These are phyloP conservation scores for Penicillium sp. DNA, from an alignment of 2,329 filamentous ascomycete genomes.

Conservation along the genomic window DNA sequence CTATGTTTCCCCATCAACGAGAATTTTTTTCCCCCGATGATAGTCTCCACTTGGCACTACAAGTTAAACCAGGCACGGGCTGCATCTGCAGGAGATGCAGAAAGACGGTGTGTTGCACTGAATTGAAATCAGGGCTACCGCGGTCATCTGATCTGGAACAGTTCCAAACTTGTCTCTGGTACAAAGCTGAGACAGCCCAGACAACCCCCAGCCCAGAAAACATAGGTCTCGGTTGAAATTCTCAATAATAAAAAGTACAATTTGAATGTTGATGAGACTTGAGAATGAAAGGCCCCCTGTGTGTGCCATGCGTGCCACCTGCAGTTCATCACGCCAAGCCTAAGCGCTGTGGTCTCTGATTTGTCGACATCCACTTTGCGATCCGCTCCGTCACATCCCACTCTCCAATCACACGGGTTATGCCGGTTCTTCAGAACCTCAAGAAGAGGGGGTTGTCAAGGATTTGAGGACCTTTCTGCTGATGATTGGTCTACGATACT, in stretches of 20 bases:
- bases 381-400: conserved; percentile 26
- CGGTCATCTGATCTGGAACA: conserved; percentile 16
- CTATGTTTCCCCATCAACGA: conserved; percentile 2
- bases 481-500: conserved; percentile 16
- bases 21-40: background rate
- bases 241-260: conserved; percentile 3
- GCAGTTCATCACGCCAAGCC: conserved; percentile 28
- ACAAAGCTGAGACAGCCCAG: conserved; percentile 6
- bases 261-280: conserved; percentile 17
- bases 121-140: conserved; percentile 12
- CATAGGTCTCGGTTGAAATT: background rate
- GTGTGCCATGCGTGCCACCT: conserved; percentile 18
- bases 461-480: background rate
- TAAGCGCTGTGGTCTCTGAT: conserved; percentile 15
- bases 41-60: conserved; percentile 10
- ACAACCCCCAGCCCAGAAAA: background rate
- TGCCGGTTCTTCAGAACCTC: conserved; percentile 16
- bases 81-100: background rate
- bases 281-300: conserved; percentile 3
- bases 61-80: conserved; percentile 1
- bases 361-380: conserved; percentile 14
- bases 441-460: conserved; percentile 15
- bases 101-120: conserved; percentile 3
- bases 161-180: conserved; percentile 18
- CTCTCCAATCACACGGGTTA: conserved; percentile 21